phyloP scores from a whole-genome alignment of 495 filamentous ascomycete genomes.

The Rusavskia elegans region DNA sequence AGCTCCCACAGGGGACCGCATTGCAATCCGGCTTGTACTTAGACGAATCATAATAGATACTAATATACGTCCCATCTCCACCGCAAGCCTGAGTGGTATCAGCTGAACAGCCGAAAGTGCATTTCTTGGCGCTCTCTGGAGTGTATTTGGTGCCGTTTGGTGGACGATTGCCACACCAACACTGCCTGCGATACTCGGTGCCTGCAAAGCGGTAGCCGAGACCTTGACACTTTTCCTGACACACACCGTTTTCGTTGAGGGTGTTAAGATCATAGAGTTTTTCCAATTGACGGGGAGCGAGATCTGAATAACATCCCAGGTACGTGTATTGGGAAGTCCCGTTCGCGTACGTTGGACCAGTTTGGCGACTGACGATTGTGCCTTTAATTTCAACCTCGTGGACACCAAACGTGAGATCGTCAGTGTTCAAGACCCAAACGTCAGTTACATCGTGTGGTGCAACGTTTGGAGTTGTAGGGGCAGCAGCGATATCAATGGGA shows the following conservation, averaged over 20 bases:
- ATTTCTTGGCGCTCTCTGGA: slow-evolving; percentile 15
- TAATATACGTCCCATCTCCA: slow-evolving; percentile 23
- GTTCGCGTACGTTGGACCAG: slow-evolving; percentile 16
- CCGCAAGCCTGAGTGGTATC: slow-evolving; percentile 24
- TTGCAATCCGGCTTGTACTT: slow-evolving; percentile 10
- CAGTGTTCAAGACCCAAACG: slow-evolving; percentile 19
- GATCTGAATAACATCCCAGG: slow-evolving; percentile 17
- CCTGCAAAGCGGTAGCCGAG: slow-evolving; percentile 11
- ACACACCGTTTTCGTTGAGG: slow-evolving; percentile 16
- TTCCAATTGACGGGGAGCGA: slow-evolving; percentile 14
- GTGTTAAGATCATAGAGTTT: slow-evolving; percentile 11
- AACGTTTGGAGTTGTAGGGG: slow-evolving; percentile 11
- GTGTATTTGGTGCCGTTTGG: slow-evolving; percentile 13
- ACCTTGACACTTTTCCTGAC: slow-evolving; percentile 13
- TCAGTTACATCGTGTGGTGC: slow-evolving; percentile 9
- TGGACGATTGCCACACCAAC: slow-evolving; percentile 22
- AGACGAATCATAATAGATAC: slow-evolving; percentile 24
- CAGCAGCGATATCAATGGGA: slow-evolving; percentile 14
- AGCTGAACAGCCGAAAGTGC: slow-evolving; percentile 19
- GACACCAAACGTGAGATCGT: slow-evolving; percentile 17
- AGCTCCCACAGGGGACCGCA: neutral
- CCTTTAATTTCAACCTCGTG: slow-evolving; percentile 13
- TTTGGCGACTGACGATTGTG: slow-evolving; percentile 9
- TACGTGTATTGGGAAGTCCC: slow-evolving; percentile 16
- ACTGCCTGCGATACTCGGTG: slow-evolving; percentile 21